Evolutionary conservation across 2,329 filamentous ascomycete genomes (phyloP), one percentile per base, ranked within the genome.

Genomic region (Fusarium nematophilum): DNA sequence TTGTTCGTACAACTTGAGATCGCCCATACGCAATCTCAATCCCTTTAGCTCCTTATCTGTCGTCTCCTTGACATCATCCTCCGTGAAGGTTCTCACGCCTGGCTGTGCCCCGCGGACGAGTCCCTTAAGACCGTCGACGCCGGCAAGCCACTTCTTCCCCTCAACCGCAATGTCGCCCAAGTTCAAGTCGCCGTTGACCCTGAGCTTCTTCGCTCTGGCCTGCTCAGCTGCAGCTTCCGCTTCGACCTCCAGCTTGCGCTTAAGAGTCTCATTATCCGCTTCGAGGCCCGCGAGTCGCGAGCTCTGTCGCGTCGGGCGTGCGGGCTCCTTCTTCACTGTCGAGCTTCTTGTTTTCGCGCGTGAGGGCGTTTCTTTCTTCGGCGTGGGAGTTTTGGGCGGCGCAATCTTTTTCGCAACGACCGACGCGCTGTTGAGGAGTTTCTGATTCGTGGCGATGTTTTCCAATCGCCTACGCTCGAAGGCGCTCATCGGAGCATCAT

Each of bases 391-490:
- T 1, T 85, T 81, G 1, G 88, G 90, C 9, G 88, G 90, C 13
- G 90, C 79, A n/a, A 87, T 82, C 43, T 85, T 87, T 17, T 90
- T 89, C 0, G 91, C 87, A 1, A 90, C 84, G 3, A 86, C 86
- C 2, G 90, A 89, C 1, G 96, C 84, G 56, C 93, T 90, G 56
- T 90, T 90, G 0, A 97, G 77, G 0, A 97, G 72, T 0, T 89
- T 91, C 74, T 94, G 90, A 67, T 96, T 95, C 48, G 91, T 88
- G 0, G 89, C 91, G 33, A 96, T 96, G 65, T 97, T 97, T 57
- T 93, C 92, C 13, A 92, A 85, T 1, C 93, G 85, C 65, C 91
- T 88, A 68, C 89, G 88, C 80, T 97, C 93, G 75, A 96, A 97
- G 31, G 92, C 91, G 75, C 91, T 96, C 67, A 96, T 79, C 29